Base-by-base conservation (phyloP, 495 filamentous ascomycete genomes). In the Lineolata rhizophorae region DNA sequence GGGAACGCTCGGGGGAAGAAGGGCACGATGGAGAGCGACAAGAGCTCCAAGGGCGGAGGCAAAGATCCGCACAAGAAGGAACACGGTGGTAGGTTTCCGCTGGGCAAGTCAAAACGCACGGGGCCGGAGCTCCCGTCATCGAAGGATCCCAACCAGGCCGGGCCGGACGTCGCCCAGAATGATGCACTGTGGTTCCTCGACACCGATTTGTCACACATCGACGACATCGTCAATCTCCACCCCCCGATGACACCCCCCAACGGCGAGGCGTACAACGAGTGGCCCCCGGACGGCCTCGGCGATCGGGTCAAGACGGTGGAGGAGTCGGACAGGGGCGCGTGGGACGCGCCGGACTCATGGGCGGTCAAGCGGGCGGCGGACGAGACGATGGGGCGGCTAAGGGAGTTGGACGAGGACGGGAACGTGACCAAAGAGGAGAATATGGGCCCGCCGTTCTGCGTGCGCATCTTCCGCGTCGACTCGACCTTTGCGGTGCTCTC, bases 271-370 rank as follows among this genome's bases (percentile, higher is more conserved):
- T 59, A 65, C 37, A 9, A 5, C 10, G 66, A 63, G 42, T 53
- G 60, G 32, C 37, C 32, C 29, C 35, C 27, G 38, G 33, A 32
- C 49, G n/a, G n/a, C n/a, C n/a, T n/a, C n/a, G n/a, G n/a, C n/a
- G n/a, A n/a, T n/a, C n/a, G n/a, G n/a, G n/a, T n/a, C n/a, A n/a
- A n/a, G n/a, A n/a, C n/a, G n/a, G n/a, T n/a, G n/a, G 58, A 39
- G 19, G 55, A 52, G 34, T 37, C 39, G 20, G 37, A 31, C 14
- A 43, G 36, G 27, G 57, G 58, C 2, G 60, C 62, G 4, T 94
- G 84, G 84, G 72, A 81, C 50, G 81, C 82, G 2, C 84, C 84
- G 8, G 84, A 93, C 48, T 87, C 79, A 50, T 94, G 84, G 84
- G 77, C 75, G 20, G 81, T 92, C 20, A 78, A 72, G 38, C 70